A percentile compares a stretch with the other conserved stretches of the same genome.
Conservation (phyloP, 2,329 filamentous ascomycete species). For the Thelonectria blattea region DNA sequence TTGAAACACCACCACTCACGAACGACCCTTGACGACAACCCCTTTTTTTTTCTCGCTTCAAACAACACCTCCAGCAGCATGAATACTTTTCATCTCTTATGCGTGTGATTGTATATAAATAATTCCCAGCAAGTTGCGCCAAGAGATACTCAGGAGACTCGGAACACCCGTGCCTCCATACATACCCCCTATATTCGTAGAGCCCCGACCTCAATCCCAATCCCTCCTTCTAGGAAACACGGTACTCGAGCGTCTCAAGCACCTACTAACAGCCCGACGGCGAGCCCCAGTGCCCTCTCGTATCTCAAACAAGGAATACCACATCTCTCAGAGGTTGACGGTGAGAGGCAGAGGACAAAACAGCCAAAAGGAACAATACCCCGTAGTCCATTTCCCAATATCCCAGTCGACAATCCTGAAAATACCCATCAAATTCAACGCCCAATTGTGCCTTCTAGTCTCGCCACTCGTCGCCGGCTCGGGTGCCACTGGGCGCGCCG, state of each 20-base stretch:
- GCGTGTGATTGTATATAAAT: not conserved
- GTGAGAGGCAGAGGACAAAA: not conserved
- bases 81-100: not conserved
- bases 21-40: too few relatives aligned
- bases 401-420: conserved; percentile 10
- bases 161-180: not conserved
- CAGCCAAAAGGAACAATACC: conserved; percentile 10
- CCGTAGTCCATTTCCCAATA: conserved; percentile 15
- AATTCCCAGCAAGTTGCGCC: not conserved
- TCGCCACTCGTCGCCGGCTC: conserved; percentile 55
- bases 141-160: not conserved
- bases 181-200: not conserved
- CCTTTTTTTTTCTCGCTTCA: not conserved
- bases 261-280: not conserved
- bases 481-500: conserved; percentile 47
- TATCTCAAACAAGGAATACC: not conserved
- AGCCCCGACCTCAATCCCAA: conserved; percentile 16
- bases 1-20: too few relatives aligned
- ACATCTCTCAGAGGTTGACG: not conserved
- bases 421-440: conserved; percentile 6
- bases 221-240: not conserved
- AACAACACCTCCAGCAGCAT: not conserved
- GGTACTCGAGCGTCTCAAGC: not conserved
- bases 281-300: too few relatives aligned
- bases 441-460: conserved; percentile 36